phyloP scores from a whole-genome alignment of 257 asterid species.

The Rauvolfia tetraphylla region DNA sequence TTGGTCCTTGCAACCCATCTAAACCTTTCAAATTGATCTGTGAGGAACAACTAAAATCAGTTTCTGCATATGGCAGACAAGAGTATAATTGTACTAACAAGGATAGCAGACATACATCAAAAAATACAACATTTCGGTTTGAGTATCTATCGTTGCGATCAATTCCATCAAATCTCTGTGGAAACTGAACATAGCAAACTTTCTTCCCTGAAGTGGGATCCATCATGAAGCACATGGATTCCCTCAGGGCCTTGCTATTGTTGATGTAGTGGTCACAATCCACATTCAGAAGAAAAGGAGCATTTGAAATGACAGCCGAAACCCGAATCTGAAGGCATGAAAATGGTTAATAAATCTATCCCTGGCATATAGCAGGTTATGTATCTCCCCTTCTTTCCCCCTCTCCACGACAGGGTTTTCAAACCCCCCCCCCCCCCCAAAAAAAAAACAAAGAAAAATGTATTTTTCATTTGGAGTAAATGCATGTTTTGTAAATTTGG shows the following conservation, averaged over 20 bases:
- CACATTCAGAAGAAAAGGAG: conserved; percentile 81
- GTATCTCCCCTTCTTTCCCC: background rate
- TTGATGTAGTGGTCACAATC: conserved; percentile 95
- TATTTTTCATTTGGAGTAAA: background rate
- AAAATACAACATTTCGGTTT: conserved; percentile 81
- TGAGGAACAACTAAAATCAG: conserved; percentile 23
- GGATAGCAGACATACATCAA: conserved; percentile 58
- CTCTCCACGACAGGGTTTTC: background rate
- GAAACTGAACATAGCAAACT: conserved; percentile 90
- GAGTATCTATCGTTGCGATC: conserved; percentile 88
- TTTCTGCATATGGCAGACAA: conserved; percentile 7
- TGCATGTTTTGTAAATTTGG: too few relatives aligned
- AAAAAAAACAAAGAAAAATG: too few relatives aligned
- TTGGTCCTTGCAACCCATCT: conserved; percentile 97
- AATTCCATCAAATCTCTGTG: conserved; percentile 91
- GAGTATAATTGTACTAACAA: background rate
- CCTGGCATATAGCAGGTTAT: background rate
- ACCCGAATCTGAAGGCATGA: conserved; percentile 61
- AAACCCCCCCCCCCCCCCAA: background rate
- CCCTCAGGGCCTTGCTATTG: conserved; percentile 87
- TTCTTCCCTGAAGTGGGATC: conserved; percentile 88
- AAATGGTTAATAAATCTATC: background rate
- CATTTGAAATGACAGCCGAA: conserved; percentile 89
- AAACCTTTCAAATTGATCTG: conserved; percentile 97
- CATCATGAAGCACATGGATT: conserved; percentile 98